Percentiles rank a stretch among this genome's conserved stretches.
Evolutionary conservation across 495 filamentous ascomycete genomes (phyloP).

Genomic region (Hypoxylon subgilvum): DNA sequence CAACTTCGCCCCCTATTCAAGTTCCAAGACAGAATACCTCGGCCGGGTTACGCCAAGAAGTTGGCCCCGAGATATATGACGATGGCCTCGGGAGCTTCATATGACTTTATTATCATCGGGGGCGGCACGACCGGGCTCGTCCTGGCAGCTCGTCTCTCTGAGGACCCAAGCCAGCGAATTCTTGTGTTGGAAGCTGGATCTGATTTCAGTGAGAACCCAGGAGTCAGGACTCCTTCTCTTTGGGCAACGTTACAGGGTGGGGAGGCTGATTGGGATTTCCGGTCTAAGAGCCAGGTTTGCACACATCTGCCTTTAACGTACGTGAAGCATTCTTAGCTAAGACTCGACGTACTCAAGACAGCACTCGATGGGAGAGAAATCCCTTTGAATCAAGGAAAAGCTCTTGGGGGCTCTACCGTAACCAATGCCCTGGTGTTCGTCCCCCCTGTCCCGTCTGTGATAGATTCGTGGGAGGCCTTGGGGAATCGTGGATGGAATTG

Average conservation of each 20-base stretch:
- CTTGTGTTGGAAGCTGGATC: slow-evolving; percentile 13
- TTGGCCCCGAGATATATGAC: too few relatives aligned
- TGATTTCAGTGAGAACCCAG: slow-evolving; percentile 1
- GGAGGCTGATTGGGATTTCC: slow-evolving; percentile 4
- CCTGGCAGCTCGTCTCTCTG: slow-evolving; percentile 7
- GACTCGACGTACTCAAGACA: background rate
- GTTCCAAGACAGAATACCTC: too few relatives aligned
- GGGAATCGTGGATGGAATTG: slow-evolving; percentile 53
- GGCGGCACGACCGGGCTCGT: slow-evolving; percentile 13
- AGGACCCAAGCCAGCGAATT: background rate
- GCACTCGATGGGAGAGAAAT: slow-evolving; percentile 54
- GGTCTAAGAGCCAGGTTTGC: too few relatives aligned
- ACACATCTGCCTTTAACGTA: slow-evolving; percentile 2
- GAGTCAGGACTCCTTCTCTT: slow-evolving; percentile 3
- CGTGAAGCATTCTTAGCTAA: too few relatives aligned
- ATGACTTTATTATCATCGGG: slow-evolving; percentile 9
- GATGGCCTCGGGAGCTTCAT: too few relatives aligned
- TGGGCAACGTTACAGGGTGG: background rate
- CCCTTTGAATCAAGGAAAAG: slow-evolving; percentile 56
- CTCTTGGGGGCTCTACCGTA: slow-evolving; percentile 62
- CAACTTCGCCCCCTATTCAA: too few relatives aligned
- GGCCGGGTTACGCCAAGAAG: too few relatives aligned
- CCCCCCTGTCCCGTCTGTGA: slow-evolving; percentile 22
- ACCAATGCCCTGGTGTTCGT: slow-evolving; percentile 57
- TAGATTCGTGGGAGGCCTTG: slow-evolving; percentile 50